These are phyloP conservation scores for Hebeloma cylindrosporum DNA, from an alignment of 768 basidiomycete genomes.

Conservation along the genomic window DNA sequence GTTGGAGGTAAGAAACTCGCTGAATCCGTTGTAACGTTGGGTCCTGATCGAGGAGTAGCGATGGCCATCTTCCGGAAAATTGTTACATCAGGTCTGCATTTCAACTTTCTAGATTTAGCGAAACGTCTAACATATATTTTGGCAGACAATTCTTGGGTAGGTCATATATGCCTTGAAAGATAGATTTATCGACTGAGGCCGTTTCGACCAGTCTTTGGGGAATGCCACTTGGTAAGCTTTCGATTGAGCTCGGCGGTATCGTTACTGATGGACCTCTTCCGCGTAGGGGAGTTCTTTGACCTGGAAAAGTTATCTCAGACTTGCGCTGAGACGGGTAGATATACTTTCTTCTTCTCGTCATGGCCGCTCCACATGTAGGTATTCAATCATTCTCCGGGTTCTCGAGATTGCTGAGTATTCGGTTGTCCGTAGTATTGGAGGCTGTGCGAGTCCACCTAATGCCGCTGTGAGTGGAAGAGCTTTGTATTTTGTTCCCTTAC, in stretches of 20 bases:
- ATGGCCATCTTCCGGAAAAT: constrained; percentile 47
- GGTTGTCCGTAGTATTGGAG: constrained; percentile 50
- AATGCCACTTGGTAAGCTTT: constrained; percentile 62
- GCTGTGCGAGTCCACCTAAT: constrained; percentile 69
- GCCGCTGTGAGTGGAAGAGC: constrained; percentile 54
- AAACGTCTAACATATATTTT: too few species aligned
- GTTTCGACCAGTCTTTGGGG: constrained; percentile 54
- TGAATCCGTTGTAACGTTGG: too few species aligned
- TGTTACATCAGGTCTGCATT: constrained; percentile 57
- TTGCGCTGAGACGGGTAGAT: constrained; percentile 58
- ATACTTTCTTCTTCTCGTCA: constrained; percentile 75
- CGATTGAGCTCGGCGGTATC: constrained; percentile 8
- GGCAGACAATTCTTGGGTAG: constrained; percentile 65
- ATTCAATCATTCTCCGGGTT: constrained; percentile 7
- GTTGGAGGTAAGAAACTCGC: constrained; percentile 47
- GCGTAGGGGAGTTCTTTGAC: constrained; percentile 68
- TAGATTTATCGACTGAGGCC: background rate
- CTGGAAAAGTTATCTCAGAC: constrained; percentile 58
- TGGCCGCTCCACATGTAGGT: constrained; percentile 73
- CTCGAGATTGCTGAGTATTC: constrained; percentile 3
- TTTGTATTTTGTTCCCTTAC: background rate
- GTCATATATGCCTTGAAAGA: constrained; percentile 18
- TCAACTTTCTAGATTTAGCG: too few species aligned
- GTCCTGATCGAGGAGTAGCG: constrained; percentile 25
- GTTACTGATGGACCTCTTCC: constrained; percentile 16